Conservation (phyloP, 257 asterid species). For the Schizonepeta tenuifolia region DNA sequence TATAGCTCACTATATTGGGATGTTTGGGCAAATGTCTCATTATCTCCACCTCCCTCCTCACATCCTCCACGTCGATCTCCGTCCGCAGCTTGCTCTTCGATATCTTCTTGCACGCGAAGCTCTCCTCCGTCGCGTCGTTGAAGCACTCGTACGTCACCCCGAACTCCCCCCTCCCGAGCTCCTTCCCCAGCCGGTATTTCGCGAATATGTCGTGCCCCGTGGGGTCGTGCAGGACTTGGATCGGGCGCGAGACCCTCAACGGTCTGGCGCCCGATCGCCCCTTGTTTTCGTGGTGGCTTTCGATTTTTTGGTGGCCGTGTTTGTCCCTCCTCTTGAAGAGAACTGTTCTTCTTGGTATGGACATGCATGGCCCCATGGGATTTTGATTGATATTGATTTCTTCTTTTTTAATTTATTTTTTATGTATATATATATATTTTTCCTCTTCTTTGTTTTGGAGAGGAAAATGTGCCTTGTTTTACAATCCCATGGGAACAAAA, state of each 20-base stretch:
- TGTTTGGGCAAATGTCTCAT: slow-evolving; percentile 81
- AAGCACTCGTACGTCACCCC: slow-evolving; percentile 76
- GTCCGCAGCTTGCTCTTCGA: slow-evolving; percentile 69
- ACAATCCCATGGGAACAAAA: slow-evolving; percentile 49
- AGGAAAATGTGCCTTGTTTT: slow-evolving; percentile 26
- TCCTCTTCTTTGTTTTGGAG: background rate
- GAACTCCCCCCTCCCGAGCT: slow-evolving; percentile 88
- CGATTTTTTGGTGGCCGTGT: background rate
- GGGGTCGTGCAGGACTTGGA: slow-evolving; percentile 53
- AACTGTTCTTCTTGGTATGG: slow-evolving; percentile 44
- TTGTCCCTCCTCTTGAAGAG: slow-evolving; percentile 39
- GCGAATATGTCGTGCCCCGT: slow-evolving; percentile 48
- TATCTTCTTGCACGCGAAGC: slow-evolving; percentile 79
- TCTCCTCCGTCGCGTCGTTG: slow-evolving; percentile 48
- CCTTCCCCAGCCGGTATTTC: slow-evolving; percentile 65
- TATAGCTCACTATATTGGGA: slow-evolving; percentile 74
- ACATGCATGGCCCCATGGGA: slow-evolving; percentile 92
- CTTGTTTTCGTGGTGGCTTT: background rate
- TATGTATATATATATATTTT: background rate
- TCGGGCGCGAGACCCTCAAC: slow-evolving; percentile 43
- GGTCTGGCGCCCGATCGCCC: background rate
- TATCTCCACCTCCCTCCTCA: slow-evolving; percentile 80
- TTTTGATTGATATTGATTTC: background rate
- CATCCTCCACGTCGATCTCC: slow-evolving; percentile 79
- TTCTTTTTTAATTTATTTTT: background rate